Evolutionary conservation across 2,329 filamentous ascomycete species (phyloP), one percentile per base, ranked within the genome.

Genomic region (Stachybotrys elegans): DNA sequence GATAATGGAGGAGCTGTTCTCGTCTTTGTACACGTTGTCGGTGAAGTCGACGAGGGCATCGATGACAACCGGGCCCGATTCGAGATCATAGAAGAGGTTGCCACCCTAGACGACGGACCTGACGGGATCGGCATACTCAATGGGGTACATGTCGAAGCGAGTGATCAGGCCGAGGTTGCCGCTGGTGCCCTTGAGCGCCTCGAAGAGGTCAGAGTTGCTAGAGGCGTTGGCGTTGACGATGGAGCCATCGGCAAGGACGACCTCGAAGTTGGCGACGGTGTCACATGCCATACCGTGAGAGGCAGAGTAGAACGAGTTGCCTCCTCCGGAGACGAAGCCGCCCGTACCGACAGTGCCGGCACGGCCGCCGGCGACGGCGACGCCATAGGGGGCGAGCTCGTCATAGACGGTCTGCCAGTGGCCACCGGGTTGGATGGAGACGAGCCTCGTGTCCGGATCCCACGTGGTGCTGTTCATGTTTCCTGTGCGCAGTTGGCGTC

Each of bases 141-240:
- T 61, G 11, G 58, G 50, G n/a, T 54, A 48, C 56, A 65, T 49
- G 20, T 64, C 59, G 17, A 61, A 55, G 19, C 57, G 52, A 4
- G 69, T 65, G 14, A 66, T 55, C 8, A 68, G 54, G 8, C 69
- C 71, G 14, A 72, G 68, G 49, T 75, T 76, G 45, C 63, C 68
- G 12, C 63, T 62, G n/a, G 71, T 71, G 5, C 72, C 73, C 38
- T 72, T 70, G 17, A 75, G 57, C 1, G 70, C 72, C 49, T 61
- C 64, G 56, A 61, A 76, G 3, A 77, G 62, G 43, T 75, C 71
- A 0, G 58, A 21, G 44, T 74, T 63, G 7, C 20, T 22, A 16
- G 36, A 39, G 14, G 61, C 53, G 23, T 66, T 73, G 16, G 67
- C 72, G 4, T 70, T 63, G 22, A 73, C 56, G 25, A 76, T 63